A percentile compares a stretch with the other conserved stretches of the same genome.
phyloP scores from a whole-genome alignment of 2,329 filamentous ascomycete species.

The Alternaria arborescens region DNA sequence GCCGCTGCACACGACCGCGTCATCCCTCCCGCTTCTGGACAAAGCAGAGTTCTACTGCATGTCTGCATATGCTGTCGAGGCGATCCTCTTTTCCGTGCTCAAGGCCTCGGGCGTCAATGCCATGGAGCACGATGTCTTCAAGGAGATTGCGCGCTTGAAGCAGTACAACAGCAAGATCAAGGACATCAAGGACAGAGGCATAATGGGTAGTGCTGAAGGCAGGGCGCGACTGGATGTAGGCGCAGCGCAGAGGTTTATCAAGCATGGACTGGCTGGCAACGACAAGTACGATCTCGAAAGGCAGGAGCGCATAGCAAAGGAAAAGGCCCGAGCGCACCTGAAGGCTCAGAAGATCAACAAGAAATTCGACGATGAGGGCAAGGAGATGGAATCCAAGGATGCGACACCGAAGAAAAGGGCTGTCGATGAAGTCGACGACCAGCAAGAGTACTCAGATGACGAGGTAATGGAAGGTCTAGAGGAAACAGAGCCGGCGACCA shows the following conservation, averaged over 20 bases:
- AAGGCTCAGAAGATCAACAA: conserved; percentile 36
- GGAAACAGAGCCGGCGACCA: conserved; percentile 17
- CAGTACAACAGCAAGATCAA: conserved; percentile 96
- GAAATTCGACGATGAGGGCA: conserved; percentile 41
- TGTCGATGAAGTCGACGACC: conserved; percentile 26
- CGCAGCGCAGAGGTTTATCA: conserved; percentile 83
- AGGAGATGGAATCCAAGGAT: conserved; percentile 23
- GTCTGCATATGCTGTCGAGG: conserved; percentile 87
- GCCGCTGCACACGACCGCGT: conserved; percentile 71
- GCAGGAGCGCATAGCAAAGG: conserved; percentile 47
- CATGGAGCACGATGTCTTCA: conserved; percentile 84
- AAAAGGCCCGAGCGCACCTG: conserved; percentile 40
- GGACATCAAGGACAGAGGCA: conserved; percentile 63
- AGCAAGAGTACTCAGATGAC: conserved; percentile 21
- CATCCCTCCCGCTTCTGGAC: conserved; percentile 88
- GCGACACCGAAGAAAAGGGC: conserved; percentile 39
- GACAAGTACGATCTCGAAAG: conserved; percentile 55
- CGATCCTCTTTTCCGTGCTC: conserved; percentile 83
- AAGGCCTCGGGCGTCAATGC: conserved; percentile 79
- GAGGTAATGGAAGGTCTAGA: conserved; percentile 20
- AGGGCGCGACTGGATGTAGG: conserved; percentile 68
- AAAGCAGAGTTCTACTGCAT: conserved; percentile 94
- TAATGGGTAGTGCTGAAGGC: conserved; percentile 59
- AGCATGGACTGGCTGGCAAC: conserved; percentile 72
- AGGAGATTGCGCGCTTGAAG: conserved; percentile 84